phyloP scores from a whole-genome alignment of 768 basidiomycete species.

The Tephrocybe sp. region DNA sequence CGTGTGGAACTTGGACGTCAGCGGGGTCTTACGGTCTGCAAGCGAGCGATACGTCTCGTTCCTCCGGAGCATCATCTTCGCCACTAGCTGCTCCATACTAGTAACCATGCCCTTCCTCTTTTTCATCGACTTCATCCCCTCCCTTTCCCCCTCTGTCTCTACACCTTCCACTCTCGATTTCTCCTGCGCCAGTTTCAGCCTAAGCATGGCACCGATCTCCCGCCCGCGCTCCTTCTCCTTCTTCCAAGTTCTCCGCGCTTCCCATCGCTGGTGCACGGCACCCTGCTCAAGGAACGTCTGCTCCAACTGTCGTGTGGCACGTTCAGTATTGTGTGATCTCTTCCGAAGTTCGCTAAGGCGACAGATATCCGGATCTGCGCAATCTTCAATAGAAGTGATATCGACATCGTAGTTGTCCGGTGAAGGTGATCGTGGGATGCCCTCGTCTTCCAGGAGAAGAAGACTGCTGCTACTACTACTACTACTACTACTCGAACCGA shows the following conservation, averaged over 20 bases:
- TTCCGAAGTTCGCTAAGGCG: slow-evolving; percentile 38
- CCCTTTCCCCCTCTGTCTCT: slow-evolving; percentile 1
- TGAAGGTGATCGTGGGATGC: slow-evolving; percentile 38
- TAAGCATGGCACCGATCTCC: slow-evolving; percentile 54
- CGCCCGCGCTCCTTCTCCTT: slow-evolving; percentile 51
- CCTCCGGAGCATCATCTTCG: slow-evolving; percentile 36
- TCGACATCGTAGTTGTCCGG: slow-evolving; percentile 39
- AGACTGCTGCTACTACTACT: slow-evolving; percentile 22
- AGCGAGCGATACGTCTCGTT: slow-evolving; percentile 19
- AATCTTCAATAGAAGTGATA: slow-evolving; percentile 26
- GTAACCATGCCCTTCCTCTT: slow-evolving; percentile 15
- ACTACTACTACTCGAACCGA: slow-evolving; percentile 14
- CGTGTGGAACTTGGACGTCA: slow-evolving; percentile 3
- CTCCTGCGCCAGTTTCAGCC: slow-evolving; percentile 43
- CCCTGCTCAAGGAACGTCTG: slow-evolving; percentile 27
- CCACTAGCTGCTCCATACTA: slow-evolving; percentile 35
- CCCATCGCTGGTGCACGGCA: slow-evolving; percentile 32
- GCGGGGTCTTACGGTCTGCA: slow-evolving; percentile 15
- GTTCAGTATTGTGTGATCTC: slow-evolving; percentile 22
- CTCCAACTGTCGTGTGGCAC: slow-evolving; percentile 18
- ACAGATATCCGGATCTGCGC: slow-evolving; percentile 33
- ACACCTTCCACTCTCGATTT: background rate
- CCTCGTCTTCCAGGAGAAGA: slow-evolving; percentile 37
- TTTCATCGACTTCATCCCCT: background rate
- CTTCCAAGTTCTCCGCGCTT: slow-evolving; percentile 43